Evolutionary conservation across 768 basidiomycete species (phyloP).

Genomic region (Boletus rufocinnamomeus): DNA sequence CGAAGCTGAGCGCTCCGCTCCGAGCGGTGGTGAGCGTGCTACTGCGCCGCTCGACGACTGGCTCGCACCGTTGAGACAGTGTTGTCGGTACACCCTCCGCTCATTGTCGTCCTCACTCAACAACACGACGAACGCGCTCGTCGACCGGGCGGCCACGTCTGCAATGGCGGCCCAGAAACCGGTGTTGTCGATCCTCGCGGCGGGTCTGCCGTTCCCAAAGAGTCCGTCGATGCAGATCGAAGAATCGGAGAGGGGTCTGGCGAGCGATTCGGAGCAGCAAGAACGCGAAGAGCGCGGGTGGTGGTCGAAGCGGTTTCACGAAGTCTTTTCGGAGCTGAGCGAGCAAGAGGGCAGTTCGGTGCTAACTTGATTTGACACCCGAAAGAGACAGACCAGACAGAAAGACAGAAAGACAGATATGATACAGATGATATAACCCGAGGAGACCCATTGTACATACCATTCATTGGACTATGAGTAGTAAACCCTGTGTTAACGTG

Average conservation of each 20-base stretch:
- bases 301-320: constrained; percentile 71
- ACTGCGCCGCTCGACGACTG: constrained; percentile 29
- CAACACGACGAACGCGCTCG: constrained; percentile 27
- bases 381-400: neutral
- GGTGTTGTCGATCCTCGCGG: constrained; percentile 41
- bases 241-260: constrained; percentile 33
- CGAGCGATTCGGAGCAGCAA: constrained; percentile 34
- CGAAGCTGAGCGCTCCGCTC: neutral
- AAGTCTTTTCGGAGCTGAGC: constrained; percentile 59
- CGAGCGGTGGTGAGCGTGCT: neutral
- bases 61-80: constrained; percentile 56
- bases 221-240: constrained; percentile 67
- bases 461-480: neutral
- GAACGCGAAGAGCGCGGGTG: constrained; percentile 73
- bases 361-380: neutral
- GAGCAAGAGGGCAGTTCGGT: constrained; percentile 14
- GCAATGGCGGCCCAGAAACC: constrained; percentile 36
- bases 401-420: neutral
- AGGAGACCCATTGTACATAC: neutral
- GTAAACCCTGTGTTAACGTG: neutral
- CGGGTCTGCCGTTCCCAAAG: constrained; percentile 63
- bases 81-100: constrained; percentile 49
- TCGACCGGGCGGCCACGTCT: constrained; percentile 29
- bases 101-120: constrained; percentile 40
- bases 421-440: neutral